Evolutionary conservation across 2,329 filamentous ascomycete species (phyloP).

Genomic region (Botryosphaeria dothidea): DNA sequence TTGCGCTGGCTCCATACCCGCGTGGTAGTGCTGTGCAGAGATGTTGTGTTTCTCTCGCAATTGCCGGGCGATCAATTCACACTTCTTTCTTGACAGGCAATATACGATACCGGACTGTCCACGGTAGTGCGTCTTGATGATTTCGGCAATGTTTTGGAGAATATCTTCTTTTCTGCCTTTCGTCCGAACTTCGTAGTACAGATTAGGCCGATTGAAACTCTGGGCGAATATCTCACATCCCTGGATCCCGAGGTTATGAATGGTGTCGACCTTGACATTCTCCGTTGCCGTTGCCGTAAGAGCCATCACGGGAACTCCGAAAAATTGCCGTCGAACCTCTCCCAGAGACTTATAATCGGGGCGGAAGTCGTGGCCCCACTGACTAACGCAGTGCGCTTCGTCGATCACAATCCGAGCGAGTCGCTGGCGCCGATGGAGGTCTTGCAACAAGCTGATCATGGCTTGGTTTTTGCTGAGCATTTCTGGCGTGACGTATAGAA

Average conservation of each 20-base stretch:
- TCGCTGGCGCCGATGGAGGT: conserved; percentile 68
- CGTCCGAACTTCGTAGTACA: conserved; percentile 79
- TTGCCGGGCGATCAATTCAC: conserved; percentile 75
- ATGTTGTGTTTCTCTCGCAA: conserved; percentile 65
- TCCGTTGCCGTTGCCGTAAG: conserved; percentile 93
- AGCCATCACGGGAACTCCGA: conserved; percentile 85
- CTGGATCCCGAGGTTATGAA: conserved; percentile 83
- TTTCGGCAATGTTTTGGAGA: conserved; percentile 56
- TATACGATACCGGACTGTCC: conserved; percentile 89
- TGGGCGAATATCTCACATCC: conserved; percentile 79
- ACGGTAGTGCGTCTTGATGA: conserved; percentile 71
- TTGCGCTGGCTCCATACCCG: conserved; percentile 67
- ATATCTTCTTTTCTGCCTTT: conserved; percentile 65
- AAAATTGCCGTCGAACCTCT: conserved; percentile 69
- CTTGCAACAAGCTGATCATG: conserved; percentile 66
- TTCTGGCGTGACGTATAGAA: conserved; percentile 95
- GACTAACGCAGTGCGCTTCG: conserved; percentile 98
- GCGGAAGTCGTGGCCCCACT: conserved; percentile 98
- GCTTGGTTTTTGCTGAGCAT: conserved; percentile 83
- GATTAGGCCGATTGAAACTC: conserved; percentile 95
- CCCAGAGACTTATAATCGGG: conserved; percentile 92
- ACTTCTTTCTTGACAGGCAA: conserved; percentile 80
- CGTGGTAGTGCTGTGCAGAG: conserved; percentile 82
- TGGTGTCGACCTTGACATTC: conserved; percentile 89
- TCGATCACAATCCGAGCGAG: conserved; percentile 94